Base-by-base conservation (phyloP, 179 eudicot species). In the Gypsophila paniculata region DNA sequence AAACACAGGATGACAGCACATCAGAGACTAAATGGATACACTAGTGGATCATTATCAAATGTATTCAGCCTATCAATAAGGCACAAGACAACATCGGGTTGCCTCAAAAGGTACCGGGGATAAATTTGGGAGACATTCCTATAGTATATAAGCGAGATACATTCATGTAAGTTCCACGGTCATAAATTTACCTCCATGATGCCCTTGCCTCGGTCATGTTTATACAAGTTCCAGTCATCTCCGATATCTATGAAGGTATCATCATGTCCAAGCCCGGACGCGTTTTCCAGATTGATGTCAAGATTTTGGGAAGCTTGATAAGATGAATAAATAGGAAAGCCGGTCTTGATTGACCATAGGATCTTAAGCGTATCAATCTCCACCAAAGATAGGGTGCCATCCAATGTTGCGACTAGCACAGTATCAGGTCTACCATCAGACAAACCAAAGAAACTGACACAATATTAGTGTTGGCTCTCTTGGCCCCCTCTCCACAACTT, bases 161-260 rank as follows among this genome's bases (percentile, higher is more conserved):
- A 29, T 29, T 29, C 34, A 4, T 29, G 4, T 29, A 1, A 29
- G 34, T 29, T 29, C 34, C 1, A 29, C 34, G 34, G 34, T 29
- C 2, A 58, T 69, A 14, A 38, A 72, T 49, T 76, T 85, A 85
- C 88, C 86, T 82, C 83, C 71, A 75, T 81, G 23, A 80, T 78
- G 61, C 86, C 88, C 71, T 81, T 83, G 48, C 70, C 68, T 23
- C 81, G 61, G 54, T 74, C 82, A 75, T 86, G 87, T 18, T 75
- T 66, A 72, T 89, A 89, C 34, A 89, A 74, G 61, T 80, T 69
- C 91, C 91, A 84, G 68, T 89, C 89, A 75, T 85, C 86, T 58
- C 91, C 95, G 77, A 83, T 83, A 76, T 89, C 95, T 52, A 87
- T 77, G 60, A 84, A 89, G 36, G 76, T 78, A 69, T 82, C 78